Percentiles rank a stretch among this genome's conserved stretches.
These are phyloP conservation scores for Erucastrum elatum DNA, from an alignment of 345 rosid genomes.

Conservation along the genomic window DNA sequence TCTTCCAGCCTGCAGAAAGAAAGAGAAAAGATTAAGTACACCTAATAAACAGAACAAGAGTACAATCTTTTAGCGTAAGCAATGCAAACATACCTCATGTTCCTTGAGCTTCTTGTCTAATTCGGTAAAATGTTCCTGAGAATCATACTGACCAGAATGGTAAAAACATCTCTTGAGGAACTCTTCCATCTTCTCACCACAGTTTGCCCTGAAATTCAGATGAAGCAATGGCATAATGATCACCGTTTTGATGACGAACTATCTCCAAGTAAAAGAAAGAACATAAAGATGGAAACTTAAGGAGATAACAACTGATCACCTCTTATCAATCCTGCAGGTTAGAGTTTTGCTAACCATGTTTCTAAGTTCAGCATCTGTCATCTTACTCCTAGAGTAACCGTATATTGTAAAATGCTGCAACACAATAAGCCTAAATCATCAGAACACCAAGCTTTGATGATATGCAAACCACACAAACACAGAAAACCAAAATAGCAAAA, in stretches of 20 bases:
- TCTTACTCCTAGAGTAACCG: constrained; percentile 97
- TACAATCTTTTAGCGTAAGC: background rate
- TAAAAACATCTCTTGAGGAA: constrained; percentile 96
- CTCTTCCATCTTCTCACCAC: constrained; percentile 89
- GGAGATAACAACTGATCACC: constrained; percentile 43
- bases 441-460: background rate
- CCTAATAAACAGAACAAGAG: background rate
- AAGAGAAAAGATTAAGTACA: background rate
- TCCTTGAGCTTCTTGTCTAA: constrained; percentile 76
- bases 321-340: constrained; percentile 95
- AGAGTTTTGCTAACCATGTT: constrained; percentile 94
- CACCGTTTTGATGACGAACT: background rate
- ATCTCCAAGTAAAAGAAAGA: background rate
- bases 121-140: constrained; percentile 68
- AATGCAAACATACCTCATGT: constrained; percentile 66
- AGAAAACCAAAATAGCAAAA: background rate
- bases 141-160: constrained; percentile 96
- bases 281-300: background rate
- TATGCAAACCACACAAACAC: background rate
- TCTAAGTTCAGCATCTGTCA: constrained; percentile 92
- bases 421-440: constrained; percentile 6
- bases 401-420: constrained; percentile 80
- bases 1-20: constrained; percentile 61
- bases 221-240: constrained; percentile 3
- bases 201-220: constrained; percentile 71